Evolutionary conservation across 192 early-diverging fungal species (phyloP), one percentile per base, ranked within the genome.

Genomic region (Coemansia sp.): DNA sequence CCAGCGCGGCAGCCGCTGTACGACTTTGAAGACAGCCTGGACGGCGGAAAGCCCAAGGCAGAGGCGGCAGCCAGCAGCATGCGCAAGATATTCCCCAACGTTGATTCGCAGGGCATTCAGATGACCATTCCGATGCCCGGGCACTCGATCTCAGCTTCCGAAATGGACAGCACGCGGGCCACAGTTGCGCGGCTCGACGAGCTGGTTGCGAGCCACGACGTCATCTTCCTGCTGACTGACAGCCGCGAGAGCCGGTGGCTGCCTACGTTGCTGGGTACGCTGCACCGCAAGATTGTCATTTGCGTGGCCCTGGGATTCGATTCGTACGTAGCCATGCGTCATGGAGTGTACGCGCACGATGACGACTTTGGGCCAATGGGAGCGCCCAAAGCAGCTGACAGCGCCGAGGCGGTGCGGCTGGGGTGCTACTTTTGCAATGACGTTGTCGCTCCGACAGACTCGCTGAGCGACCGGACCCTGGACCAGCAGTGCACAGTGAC

Each of bases 391-490:
- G 55, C 26, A 5, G 8, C 51, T 42, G 64, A 20, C n/a, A 20
- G 8, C 10, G n/a, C 5, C 2, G 51, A 22, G 23, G 3, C 22
- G 23, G 22, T 15, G 53, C 63, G 76, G 0, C 83, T 99, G 14
- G 97, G 97, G 9, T 99, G 97, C 65, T 99, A 99, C 68, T 99
- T 93, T 62, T 99, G 97, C 83, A 96, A 95, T 72, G 97, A 99
- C 64, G 88, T 99, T 59, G 94, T 99, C 15, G 94, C 93, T n/a
- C 95, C 97, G 2, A 85, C 87, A 0, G 95, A 98, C 78, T 97
- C 97, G 15, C 82, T 97, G 5, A 89, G 86, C 10, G 94, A 96
- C 75, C 85, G 97, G 36, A 95, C 95, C 0, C 80, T 99, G 49
- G 97, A 99, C 71, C 97, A 99, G 69, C 93, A 96, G 85, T 99